Evolutionary conservation across 192 early-diverging fungal species (phyloP), one percentile per base, ranked within the genome.

Genomic region (Gryganskiella cystojenkinii): DNA sequence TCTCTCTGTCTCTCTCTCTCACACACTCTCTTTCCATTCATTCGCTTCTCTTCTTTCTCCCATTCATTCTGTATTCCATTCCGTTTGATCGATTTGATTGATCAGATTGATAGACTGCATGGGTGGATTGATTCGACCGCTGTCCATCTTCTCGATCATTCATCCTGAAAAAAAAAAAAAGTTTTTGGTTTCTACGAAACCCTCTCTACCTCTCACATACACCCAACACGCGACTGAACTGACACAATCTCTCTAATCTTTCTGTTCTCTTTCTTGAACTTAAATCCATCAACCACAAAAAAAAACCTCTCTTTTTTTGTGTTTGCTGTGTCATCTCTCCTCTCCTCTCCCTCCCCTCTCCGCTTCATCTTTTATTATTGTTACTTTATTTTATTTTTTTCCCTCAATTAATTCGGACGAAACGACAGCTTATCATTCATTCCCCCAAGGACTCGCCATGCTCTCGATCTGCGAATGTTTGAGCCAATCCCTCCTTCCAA

Each of bases 381-480:
- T 37, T 35, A 35, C 33, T 13, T 61, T 37, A 22, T 55, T 30
- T 53, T 54, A 25, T 45, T 30, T 65, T 55, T 45, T 44, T 43
- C 33, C 24, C 27, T 15, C 24, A 31, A 27, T 31, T 8, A 40
- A 46, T 47, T 31, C 34, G 3, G 20, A 10, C 28, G 31, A 30
- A 24, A 55, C 35, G 63, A 55, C 63, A 2, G 51, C 63, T 42
- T 49, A 43, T 56, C 55, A 46, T 15, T n/a, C 44, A 44, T 34
- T 50, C n/a, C 31, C 50, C 43, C 73, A 56, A 53, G 42, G 65
- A 19, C 56, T 40, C 57, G 60, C 65, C 64, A 76, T 76, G 73
- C 65, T n/a, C 59, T 60, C 44, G 65, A 67, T 62, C 61, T 56
- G 65, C 73, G 73, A 51, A 76, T 76, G 73, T 76, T 76, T 68